Evolutionary conservation across 2,329 filamentous ascomycete genomes (phyloP).

Genomic region (Penicillium aurantiogriseum): DNA sequence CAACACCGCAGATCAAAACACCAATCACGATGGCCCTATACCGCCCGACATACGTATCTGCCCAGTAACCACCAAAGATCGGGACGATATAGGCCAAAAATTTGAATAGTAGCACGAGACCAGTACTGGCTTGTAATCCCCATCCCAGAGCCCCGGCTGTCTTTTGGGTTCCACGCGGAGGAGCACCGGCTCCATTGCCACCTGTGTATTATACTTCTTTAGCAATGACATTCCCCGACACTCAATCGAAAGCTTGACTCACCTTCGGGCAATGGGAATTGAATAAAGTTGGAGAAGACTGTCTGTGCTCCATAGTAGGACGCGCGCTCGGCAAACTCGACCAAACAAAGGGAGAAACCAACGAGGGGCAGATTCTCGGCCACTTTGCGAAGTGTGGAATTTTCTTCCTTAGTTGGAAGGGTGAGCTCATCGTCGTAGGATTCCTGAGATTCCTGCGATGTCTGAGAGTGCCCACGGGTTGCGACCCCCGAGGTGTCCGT

Average conservation of each 20-base stretch:
- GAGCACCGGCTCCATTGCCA: slow-evolving; percentile 30
- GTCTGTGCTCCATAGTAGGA: slow-evolving; percentile 60
- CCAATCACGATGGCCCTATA: slow-evolving; percentile 39
- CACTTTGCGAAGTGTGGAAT: slow-evolving; percentile 47
- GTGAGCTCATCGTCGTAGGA: slow-evolving; percentile 26
- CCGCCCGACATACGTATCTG: slow-evolving; percentile 16
- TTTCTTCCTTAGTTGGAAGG: slow-evolving; percentile 50
- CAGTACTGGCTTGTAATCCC: slow-evolving; percentile 54
- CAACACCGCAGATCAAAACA: slow-evolving; percentile 36
- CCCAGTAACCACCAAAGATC: slow-evolving; percentile 43
- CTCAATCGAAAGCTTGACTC: not conserved
- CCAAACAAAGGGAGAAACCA: slow-evolving; percentile 58
- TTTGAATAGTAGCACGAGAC: slow-evolving; percentile 50
- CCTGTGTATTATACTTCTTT: not conserved
- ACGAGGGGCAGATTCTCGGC: slow-evolving; percentile 52
- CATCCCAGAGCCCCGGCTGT: slow-evolving; percentile 59
- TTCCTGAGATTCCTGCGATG: not conserved
- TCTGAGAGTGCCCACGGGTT: not conserved
- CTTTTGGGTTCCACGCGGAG: slow-evolving; percentile 31
- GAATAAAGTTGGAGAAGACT: slow-evolving; percentile 62
- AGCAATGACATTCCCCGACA: not conserved
- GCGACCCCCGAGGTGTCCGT: not conserved
- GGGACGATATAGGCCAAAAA: slow-evolving; percentile 60
- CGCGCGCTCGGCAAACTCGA: slow-evolving; percentile 61
- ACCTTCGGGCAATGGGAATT: slow-evolving; percentile 56